A percentile compares a stretch with the other conserved stretches of the same genome.
Conservation (phyloP, 371 early-diverging fungal genomes). For the Syncephalastrum racemosum region DNA sequence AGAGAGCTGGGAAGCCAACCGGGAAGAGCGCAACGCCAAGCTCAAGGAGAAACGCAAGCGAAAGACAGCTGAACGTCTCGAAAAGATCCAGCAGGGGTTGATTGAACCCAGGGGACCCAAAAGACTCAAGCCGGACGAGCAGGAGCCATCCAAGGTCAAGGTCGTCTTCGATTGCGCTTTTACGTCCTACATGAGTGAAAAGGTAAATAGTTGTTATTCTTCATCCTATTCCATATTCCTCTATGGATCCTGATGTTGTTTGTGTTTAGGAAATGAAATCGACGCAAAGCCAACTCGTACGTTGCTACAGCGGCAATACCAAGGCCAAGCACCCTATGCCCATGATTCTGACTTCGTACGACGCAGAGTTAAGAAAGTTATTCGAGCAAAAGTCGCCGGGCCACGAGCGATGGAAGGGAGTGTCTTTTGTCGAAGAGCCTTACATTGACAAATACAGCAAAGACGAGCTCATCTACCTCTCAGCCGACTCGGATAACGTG, state of each 20-base stretch:
- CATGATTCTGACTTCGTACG: conserved; percentile 50
- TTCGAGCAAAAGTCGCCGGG: conserved; percentile 48
- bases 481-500: conserved; percentile 84
- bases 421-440: conserved; percentile 38
- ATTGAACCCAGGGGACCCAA: conserved; percentile 33
- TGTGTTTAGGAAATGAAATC: conserved; percentile 65
- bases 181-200: conserved; percentile 75
- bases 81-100: conserved; percentile 34
- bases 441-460: conserved; percentile 48
- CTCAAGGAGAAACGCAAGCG: conserved; percentile 37
- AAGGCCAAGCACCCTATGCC: conserved; percentile 47
- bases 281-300: conserved; percentile 63
- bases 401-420: conserved; percentile 41
- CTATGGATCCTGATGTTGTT: too few species aligned
- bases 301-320: conserved; percentile 71
- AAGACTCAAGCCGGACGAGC: conserved; percentile 23
- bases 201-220: conserved; percentile 43
- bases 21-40: conserved; percentile 23
- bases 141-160: conserved; percentile 29
- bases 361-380: conserved; percentile 31
- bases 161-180: conserved; percentile 78
- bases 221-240: too few species aligned
- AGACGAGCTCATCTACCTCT: conserved; percentile 78
- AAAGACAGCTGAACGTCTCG: conserved; percentile 27
- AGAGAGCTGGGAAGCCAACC: conserved; percentile 35